Evolutionary conservation across 768 basidiomycete genomes (phyloP), one percentile per base, ranked within the genome.

Genomic region (Chalciporus sphaerocephalus): DNA sequence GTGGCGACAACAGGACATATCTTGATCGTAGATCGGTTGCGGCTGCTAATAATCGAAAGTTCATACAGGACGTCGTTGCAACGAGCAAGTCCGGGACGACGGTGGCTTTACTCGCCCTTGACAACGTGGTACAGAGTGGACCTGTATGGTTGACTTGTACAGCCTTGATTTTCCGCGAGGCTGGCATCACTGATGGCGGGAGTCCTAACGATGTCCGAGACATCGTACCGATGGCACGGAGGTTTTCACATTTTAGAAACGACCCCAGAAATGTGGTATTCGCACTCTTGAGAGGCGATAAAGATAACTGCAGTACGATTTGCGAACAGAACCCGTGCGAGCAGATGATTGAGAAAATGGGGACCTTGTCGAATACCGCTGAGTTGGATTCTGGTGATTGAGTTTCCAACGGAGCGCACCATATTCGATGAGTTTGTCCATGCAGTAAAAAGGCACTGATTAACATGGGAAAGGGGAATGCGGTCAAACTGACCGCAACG

Each of bases 301-400:
- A 41, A 15, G 22, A 36, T 15, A 34, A 25, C 17, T 22, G 30
- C 47, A 43, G 44, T 45, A 46, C 40, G 43, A 37, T 32, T 30
- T 20, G 24, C 27, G 27, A 27, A 32, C 11, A 13, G 6, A 32
- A 35, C 17, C 23, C 43, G 47, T 48, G 51, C 8, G 44, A 48
- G 17, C 0, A 21, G 2, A n/a, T 13, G 18, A 38, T 42, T 24
- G 42, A 32, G 44, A n/a, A 42, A 37, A 32, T n/a, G 22, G 38
- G 33, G 39, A 10, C 16, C 22, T 33, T 17, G 9, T 40, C 20
- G 33, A 34, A 30, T 45, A 41, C 56, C 38, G 44, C 50, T 55
- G 53, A 48, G 44, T 40, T 46, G 23, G 44, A 36, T 16, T 32
- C 15, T 32, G 41, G 20, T 45, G 40, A 52, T 55, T 39, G 17